phyloP scores from a whole-genome alignment of 2,329 filamentous ascomycete genomes.

The Aureobasidium sp. region DNA sequence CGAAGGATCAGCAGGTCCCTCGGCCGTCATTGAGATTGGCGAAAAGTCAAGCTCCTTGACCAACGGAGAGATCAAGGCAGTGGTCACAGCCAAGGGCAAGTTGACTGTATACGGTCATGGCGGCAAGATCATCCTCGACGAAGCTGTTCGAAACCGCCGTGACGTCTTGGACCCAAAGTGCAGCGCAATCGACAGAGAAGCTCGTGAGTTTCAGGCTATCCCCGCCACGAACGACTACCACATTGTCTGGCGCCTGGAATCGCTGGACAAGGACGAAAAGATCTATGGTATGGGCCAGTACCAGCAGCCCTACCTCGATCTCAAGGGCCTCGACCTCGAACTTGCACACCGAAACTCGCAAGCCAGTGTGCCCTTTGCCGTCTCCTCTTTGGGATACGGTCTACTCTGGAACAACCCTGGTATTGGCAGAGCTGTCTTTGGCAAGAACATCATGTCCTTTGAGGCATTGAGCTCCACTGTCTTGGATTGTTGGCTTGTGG shows the following conservation, averaged over 20 bases:
- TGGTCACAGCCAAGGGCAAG: slow-evolving; percentile 42
- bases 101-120: slow-evolving; percentile 39
- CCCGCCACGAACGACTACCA: slow-evolving; percentile 45
- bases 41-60: slow-evolving; percentile 31
- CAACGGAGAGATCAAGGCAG: slow-evolving; percentile 44
- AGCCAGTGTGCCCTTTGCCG: slow-evolving; percentile 54
- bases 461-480: slow-evolving; percentile 50
- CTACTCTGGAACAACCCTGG: slow-evolving; percentile 60
- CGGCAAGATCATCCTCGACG: slow-evolving; percentile 42
- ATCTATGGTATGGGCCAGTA: slow-evolving; percentile 66
- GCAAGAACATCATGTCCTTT: slow-evolving; percentile 53
- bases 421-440: slow-evolving; percentile 53
- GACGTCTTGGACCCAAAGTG: slow-evolving; percentile 51
- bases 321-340: slow-evolving; percentile 56
- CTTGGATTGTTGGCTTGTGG: slow-evolving; percentile 59
- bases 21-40: slow-evolving; percentile 23
- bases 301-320: slow-evolving; percentile 54
- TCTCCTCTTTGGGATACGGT: slow-evolving; percentile 54
- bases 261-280: slow-evolving; percentile 45
- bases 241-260: slow-evolving; percentile 52
- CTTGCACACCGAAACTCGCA: slow-evolving; percentile 60
- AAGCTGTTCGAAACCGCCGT: slow-evolving; percentile 43
- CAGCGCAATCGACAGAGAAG: slow-evolving; percentile 48
- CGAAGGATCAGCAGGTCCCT: slow-evolving; percentile 13
- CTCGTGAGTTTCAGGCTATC: slow-evolving; percentile 50